phyloP scores from a whole-genome alignment of 2,329 filamentous ascomycete species.

The Pezicula neosporulosa region DNA sequence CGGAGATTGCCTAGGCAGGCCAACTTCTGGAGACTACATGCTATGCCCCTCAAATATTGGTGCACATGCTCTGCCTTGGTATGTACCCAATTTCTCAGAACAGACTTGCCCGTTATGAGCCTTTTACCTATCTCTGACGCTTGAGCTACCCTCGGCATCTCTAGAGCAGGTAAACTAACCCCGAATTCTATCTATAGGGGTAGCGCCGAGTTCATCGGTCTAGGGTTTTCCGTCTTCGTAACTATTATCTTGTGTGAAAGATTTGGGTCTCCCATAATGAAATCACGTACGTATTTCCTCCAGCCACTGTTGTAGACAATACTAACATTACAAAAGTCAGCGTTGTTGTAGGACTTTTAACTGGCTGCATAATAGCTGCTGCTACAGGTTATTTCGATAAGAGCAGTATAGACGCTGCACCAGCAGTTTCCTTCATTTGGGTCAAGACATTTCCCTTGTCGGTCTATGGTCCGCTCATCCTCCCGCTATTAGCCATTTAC shows the following conservation, averaged over 20 bases:
- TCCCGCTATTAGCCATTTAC: conserved; percentile 67
- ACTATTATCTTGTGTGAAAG: conserved; percentile 79
- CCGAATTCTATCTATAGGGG: conserved; percentile 40
- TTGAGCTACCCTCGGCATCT: no score
- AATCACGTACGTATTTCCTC: conserved; percentile 33
- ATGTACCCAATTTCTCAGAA: no score
- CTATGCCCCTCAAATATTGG: conserved; percentile 65
- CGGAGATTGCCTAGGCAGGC: conserved; percentile 51
- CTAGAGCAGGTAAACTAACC: no score
- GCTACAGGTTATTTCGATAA: conserved; percentile 76
- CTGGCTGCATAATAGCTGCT: conserved; percentile 75
- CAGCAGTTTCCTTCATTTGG: conserved; percentile 74
- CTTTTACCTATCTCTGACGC: no score
- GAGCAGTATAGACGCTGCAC: conserved; percentile 68
- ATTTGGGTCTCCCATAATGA: conserved; percentile 82
- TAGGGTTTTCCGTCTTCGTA: conserved; percentile 77
- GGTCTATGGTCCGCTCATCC: conserved; percentile 69
- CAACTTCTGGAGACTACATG: conserved; percentile 49
- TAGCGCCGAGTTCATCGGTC: conserved; percentile 71
- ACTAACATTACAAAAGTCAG: conserved; percentile 7
- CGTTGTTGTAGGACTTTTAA: conserved; percentile 70
- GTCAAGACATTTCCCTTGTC: conserved; percentile 71
- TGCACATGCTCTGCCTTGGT: conserved; percentile 67
- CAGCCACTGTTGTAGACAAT: background rate
- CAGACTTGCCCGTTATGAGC: no score